Percentiles rank a stretch among this genome's conserved stretches.
phyloP scores from a whole-genome alignment of 371 early-diverging fungal species.

The Lichtheimia corymbifera region DNA sequence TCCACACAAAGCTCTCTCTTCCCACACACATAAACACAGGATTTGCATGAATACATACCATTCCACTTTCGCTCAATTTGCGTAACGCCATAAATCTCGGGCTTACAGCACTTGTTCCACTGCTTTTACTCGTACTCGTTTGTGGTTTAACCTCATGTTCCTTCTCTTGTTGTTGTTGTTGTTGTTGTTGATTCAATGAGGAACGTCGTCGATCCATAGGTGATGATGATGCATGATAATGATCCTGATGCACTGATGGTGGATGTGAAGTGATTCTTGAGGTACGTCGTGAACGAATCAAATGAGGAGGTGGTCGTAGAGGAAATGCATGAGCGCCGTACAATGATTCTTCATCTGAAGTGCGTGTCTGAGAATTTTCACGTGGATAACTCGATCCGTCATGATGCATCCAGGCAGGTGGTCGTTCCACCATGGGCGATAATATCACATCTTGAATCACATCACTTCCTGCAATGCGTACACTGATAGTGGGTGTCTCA shows the following conservation, averaged over 20 bases:
- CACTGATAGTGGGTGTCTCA: slow-evolving; percentile 22
- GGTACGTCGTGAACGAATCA: slow-evolving; percentile 25
- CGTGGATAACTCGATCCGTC: not conserved
- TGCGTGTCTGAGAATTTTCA: slow-evolving; percentile 14
- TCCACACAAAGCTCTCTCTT: too few species aligned
- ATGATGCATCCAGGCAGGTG: slow-evolving; percentile 7
- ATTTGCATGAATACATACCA: slow-evolving; percentile 20
- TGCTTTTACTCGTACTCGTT: slow-evolving; percentile 11
- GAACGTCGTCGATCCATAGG: too few species aligned
- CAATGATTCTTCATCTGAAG: slow-evolving; percentile 7
- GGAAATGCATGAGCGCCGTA: slow-evolving; percentile 24
- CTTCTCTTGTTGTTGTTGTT: slow-evolving; percentile 1
- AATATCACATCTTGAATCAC: slow-evolving; percentile 20
- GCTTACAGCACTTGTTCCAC: slow-evolving; percentile 41
- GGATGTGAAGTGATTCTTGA: slow-evolving; percentile 19
- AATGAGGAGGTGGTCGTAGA: slow-evolving; percentile 42
- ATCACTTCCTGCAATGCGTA: slow-evolving; percentile 22
- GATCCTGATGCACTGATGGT: too few species aligned
- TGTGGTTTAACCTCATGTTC: not conserved
- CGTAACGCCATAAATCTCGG: slow-evolving; percentile 47
- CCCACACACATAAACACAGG: not conserved
- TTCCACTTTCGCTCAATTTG: slow-evolving; percentile 31
- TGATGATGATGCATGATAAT: too few species aligned
- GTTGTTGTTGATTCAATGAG: slow-evolving; percentile 6
- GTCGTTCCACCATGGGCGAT: slow-evolving; percentile 20